phyloP scores from a whole-genome alignment of 768 basidiomycete species.

The Xerocomellus dryophilus region DNA sequence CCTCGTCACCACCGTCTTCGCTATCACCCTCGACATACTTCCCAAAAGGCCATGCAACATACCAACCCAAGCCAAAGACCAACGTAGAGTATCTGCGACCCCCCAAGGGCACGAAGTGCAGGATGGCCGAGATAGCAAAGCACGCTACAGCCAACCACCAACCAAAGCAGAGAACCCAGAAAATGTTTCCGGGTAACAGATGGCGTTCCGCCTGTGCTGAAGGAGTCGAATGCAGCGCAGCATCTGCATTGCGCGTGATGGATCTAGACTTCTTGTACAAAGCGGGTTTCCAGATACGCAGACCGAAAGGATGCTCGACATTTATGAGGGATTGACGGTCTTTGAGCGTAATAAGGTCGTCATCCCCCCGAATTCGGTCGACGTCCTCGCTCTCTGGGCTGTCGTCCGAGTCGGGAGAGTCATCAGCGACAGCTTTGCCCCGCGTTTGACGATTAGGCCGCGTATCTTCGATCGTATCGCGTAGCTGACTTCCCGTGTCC shows the following conservation, averaged over 20 bases:
- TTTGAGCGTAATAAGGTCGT: constrained; percentile 87
- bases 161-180: constrained; percentile 88
- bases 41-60: constrained; percentile 96
- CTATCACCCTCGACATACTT: constrained; percentile 92
- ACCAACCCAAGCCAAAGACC: constrained; percentile 92
- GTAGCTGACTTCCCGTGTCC: constrained; percentile 38
- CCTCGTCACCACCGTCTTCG: constrained; percentile 41
- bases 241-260: constrained; percentile 93
- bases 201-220: constrained; percentile 93
- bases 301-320: constrained; percentile 97
- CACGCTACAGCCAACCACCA: constrained; percentile 87
- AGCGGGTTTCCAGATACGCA: constrained; percentile 99
- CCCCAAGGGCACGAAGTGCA: constrained; percentile 75
- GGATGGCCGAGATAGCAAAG: constrained; percentile 59
- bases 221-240: constrained; percentile 87
- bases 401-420: constrained; percentile 40
- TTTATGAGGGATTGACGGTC: constrained; percentile 98
- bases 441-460: constrained; percentile 15
- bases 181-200: constrained; percentile 88
- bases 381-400: constrained; percentile 35
- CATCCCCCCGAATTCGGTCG: constrained; percentile 41
- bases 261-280: constrained; percentile 97
- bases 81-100: constrained; percentile 82
- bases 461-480: constrained; percentile 34
- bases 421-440: constrained; percentile 46